Percentiles rank a stretch among this genome's conserved stretches.
Evolutionary conservation across 768 basidiomycete species (phyloP).

Genomic region (Coprinopsis marcescibilis): DNA sequence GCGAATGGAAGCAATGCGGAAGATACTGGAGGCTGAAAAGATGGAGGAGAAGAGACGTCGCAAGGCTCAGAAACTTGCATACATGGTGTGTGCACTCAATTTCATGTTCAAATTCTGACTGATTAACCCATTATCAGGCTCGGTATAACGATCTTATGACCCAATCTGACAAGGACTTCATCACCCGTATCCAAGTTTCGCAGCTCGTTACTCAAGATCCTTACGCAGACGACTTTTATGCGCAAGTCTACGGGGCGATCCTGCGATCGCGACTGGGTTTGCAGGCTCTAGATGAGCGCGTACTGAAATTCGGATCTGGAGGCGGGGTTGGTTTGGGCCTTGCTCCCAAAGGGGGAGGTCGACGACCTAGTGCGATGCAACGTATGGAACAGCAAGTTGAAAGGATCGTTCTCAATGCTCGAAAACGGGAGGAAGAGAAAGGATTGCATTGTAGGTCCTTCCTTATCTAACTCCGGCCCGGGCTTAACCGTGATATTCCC

Average conservation of each 20-base stretch:
- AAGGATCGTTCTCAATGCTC: slow-evolving; percentile 88
- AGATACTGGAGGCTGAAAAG: slow-evolving; percentile 86
- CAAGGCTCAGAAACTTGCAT: slow-evolving; percentile 80
- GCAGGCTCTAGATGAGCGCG: slow-evolving; percentile 66
- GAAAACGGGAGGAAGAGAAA: slow-evolving; percentile 82
- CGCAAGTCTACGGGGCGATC: slow-evolving; percentile 89
- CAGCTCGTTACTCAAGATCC: slow-evolving; percentile 97
- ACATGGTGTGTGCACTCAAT: slow-evolving; percentile 55
- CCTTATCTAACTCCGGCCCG: not conserved
- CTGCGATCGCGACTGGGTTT: slow-evolving; percentile 74
- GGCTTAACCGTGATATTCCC: not conserved
- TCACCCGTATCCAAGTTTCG: slow-evolving; percentile 97
- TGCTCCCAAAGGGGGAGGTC: slow-evolving; percentile 56
- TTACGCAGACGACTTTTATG: slow-evolving; percentile 97
- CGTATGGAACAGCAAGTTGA: slow-evolving; percentile 95
- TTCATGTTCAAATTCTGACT: not conserved
- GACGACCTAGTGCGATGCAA: slow-evolving; percentile 83
- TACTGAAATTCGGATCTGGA: slow-evolving; percentile 78
- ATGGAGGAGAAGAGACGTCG: slow-evolving; percentile 81
- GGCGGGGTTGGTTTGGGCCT: slow-evolving; percentile 85
- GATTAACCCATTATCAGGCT: slow-evolving; percentile 45
- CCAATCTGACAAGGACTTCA: slow-evolving; percentile 98
- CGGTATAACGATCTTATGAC: slow-evolving; percentile 95
- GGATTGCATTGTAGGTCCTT: slow-evolving; percentile 46
- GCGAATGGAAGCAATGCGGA: slow-evolving; percentile 73